Conservation (phyloP, 352 stramenopile species). For the Halophytophthora batemanensis region DNA sequence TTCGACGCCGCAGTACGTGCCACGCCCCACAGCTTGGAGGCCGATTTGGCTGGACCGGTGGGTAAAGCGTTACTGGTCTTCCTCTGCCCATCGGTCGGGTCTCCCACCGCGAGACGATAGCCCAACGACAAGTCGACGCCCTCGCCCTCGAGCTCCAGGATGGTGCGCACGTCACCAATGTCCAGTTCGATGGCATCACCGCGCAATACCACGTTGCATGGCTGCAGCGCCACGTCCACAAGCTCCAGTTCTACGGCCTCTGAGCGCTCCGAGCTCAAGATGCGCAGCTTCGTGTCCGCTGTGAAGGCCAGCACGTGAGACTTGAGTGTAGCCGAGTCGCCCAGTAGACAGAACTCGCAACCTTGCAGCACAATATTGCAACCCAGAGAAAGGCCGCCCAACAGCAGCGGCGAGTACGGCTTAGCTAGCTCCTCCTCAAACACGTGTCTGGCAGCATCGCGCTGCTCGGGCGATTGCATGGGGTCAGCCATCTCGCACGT, state of each 20-base stretch:
- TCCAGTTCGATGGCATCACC: constrained; percentile 76
- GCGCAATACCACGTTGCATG: constrained; percentile 59
- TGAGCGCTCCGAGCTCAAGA: constrained; percentile 55
- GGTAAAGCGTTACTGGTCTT: constrained; percentile 9
- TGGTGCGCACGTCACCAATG: constrained; percentile 64
- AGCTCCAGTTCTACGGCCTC: constrained; percentile 76
- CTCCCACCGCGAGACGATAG: constrained; percentile 62
- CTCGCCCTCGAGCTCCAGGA: constrained; percentile 85
- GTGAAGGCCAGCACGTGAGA: constrained; percentile 83
- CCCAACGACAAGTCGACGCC: constrained; percentile 76
- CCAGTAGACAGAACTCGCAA: constrained; percentile 76
- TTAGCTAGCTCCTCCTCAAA: constrained; percentile 60
- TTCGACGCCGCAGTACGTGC: constrained; percentile 49
- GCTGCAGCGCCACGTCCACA: constrained; percentile 75
- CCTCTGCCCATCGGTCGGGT: constrained; percentile 23
- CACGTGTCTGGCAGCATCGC: constrained; percentile 36
- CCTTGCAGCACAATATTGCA: constrained; percentile 50
- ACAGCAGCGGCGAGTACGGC: constrained; percentile 66
- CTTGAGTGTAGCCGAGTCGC: constrained; percentile 65
- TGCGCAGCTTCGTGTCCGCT: constrained; percentile 60
- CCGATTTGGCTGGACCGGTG: constrained; percentile 23
- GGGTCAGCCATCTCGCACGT: constrained; percentile 37
- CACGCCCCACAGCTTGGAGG: constrained; percentile 52
- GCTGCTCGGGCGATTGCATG: constrained; percentile 55
- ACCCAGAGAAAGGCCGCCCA: constrained; percentile 51